phyloP scores from a whole-genome alignment of 2,329 filamentous ascomycete species.

The Scytalidium sp. region DNA sequence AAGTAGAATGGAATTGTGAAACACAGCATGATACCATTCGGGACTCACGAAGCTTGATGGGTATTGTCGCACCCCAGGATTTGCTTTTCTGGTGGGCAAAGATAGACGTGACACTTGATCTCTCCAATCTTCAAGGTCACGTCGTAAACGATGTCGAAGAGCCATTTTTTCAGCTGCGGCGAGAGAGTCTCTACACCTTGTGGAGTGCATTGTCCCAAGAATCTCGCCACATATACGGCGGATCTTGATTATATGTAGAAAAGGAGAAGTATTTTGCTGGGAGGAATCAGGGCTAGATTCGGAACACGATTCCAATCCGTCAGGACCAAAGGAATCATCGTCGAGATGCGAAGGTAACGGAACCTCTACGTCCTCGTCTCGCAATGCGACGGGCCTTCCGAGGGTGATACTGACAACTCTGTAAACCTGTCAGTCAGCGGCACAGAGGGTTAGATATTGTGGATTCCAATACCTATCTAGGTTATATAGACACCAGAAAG shows the following conservation, averaged over 20 bases:
- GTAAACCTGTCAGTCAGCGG: slow-evolving; percentile 7
- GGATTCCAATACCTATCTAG: slow-evolving; percentile 24
- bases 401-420: slow-evolving; percentile 33
- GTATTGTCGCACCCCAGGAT: not conserved
- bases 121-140: not conserved
- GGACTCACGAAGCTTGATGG: slow-evolving; percentile 35
- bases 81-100: not conserved
- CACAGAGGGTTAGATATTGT: not conserved
- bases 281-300: not conserved
- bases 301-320: not conserved
- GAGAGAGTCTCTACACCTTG: not conserved
- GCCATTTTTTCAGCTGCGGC: not conserved
- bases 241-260: slow-evolving; percentile 12
- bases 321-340: slow-evolving; percentile 6
- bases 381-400: slow-evolving; percentile 35
- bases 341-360: slow-evolving; percentile 24
- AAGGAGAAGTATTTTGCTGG: slow-evolving; percentile 5
- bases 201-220: slow-evolving; percentile 1
- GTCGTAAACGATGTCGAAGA: not conserved
- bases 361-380: slow-evolving; percentile 37
- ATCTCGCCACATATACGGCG: slow-evolving; percentile 4
- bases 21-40: slow-evolving; percentile 39
- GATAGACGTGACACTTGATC: not conserved
- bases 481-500: slow-evolving; percentile 40
- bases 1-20: slow-evolving; percentile 39